phyloP scores from a whole-genome alignment of 225 moss, liverwort and hornwort species.

The Sphagnum tenellum region DNA sequence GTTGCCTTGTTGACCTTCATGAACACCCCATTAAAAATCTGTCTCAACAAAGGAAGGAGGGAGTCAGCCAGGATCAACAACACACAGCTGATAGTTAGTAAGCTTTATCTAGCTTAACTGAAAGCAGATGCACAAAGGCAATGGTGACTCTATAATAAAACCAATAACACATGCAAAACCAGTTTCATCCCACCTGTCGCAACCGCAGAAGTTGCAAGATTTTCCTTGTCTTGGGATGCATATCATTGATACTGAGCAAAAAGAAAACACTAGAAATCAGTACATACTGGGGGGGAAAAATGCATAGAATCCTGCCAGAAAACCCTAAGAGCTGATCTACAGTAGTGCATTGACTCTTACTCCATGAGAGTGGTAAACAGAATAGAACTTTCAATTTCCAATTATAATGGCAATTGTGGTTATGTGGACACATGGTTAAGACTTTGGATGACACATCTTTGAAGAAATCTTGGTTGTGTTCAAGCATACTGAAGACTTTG shows the following conservation, averaged over 20 bases:
- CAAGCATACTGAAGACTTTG: too few species aligned
- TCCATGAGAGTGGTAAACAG: not conserved
- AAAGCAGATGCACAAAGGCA: not conserved
- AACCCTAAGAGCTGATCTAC: not conserved
- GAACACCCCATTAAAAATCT: conserved; percentile 87
- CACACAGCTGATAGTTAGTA: not conserved
- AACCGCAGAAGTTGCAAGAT: not conserved
- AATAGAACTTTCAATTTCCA: too few species aligned
- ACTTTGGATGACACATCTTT: too few species aligned
- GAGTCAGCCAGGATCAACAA: too few species aligned
- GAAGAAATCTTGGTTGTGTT: too few species aligned
- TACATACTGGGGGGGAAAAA: not conserved
- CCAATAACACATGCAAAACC: too few species aligned
- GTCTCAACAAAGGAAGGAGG: not conserved
- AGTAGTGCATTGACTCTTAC: not conserved
- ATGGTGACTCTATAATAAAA: too few species aligned
- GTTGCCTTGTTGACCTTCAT: conserved; percentile 1
- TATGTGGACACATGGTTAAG: too few species aligned
- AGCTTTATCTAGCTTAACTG: not conserved
- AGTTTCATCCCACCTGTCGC: not conserved
- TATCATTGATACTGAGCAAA: conserved; percentile 53
- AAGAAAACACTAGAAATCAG: not conserved
- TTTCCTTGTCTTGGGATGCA: conserved; percentile 66
- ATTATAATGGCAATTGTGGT: too few species aligned
- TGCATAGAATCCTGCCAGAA: too few species aligned